Percentiles rank a stretch among this genome's conserved stretches.
These are phyloP conservation scores for Daldinia concentrica DNA, from an alignment of 495 filamentous ascomycete species.

Conservation along the genomic window DNA sequence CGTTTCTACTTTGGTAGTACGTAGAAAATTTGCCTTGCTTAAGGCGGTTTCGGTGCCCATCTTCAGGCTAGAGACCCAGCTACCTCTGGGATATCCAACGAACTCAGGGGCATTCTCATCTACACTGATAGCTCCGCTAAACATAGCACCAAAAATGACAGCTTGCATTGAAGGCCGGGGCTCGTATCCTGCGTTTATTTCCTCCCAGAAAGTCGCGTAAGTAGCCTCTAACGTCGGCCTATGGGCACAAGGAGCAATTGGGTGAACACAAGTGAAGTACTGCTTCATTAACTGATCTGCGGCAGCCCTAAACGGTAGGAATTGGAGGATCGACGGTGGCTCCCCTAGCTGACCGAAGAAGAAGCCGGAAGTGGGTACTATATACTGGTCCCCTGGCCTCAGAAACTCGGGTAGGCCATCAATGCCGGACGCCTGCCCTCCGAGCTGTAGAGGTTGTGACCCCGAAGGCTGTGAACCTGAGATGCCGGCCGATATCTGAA, in stretches of 20 bases:
- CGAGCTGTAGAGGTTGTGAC: constrained; percentile 22
- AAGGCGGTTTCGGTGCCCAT: constrained; percentile 71
- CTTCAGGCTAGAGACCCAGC: constrained; percentile 67
- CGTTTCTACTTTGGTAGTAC: constrained; percentile 74
- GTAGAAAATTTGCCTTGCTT: constrained; percentile 70
- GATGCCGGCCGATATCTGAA: constrained; percentile 47
- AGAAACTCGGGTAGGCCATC: constrained; percentile 55
- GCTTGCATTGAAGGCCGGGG: constrained; percentile 71
- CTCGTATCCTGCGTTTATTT: constrained; percentile 62
- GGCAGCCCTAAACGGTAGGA: constrained; percentile 60
- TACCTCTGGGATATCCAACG: constrained; percentile 61
- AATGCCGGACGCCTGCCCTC: constrained; percentile 26
- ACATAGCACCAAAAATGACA: constrained; percentile 70
- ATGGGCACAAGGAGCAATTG: constrained; percentile 70
- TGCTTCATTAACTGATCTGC: constrained; percentile 68
- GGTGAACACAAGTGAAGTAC: constrained; percentile 73
- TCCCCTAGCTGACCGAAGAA: constrained; percentile 67
- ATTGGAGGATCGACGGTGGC: constrained; percentile 61
- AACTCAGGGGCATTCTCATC: constrained; percentile 58
- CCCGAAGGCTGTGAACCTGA: constrained; percentile 15
- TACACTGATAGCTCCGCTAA: constrained; percentile 73
- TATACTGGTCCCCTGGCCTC: constrained; percentile 61
- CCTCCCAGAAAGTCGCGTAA: constrained; percentile 71
- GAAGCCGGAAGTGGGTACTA: constrained; percentile 70
- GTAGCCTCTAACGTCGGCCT: constrained; percentile 68